Base-by-base conservation (phyloP, 139 green algal species). In the Tetradesmus obliquus region DNA sequence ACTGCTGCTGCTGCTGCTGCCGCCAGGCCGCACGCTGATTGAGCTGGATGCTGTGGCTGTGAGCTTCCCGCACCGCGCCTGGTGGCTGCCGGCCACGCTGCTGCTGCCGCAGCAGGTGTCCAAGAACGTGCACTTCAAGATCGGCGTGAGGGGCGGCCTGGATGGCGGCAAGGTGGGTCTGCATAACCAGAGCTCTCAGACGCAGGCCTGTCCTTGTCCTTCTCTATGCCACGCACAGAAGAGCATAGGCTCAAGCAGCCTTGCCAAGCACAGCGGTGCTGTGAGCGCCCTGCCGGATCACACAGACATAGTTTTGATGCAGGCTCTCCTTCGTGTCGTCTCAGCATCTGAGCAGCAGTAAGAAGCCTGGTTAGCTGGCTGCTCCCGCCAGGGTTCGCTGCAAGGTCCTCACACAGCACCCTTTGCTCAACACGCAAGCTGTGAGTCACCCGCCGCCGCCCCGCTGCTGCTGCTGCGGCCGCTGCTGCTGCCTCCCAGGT, bases 51-150 rank as follows among this genome's bases (percentile, higher is more conserved):
- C 88, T 24, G 88, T 91, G 74, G 88, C 88, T 24, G 79, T 86
- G 3, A 66, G 22, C 22, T 24, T 62, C 88, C 88, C 88, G 51
- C 88, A 91, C n/a, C 74, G 85, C 45, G 71, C 81, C 24, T 91
- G 88, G 88, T 86, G 17, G 22, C 22, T 87, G n/a, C 88, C 88
- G 4, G 79, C 79, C 22, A 86, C 76, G 20, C 79, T 86, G n/a
- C 88, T 91, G 88, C 88, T 91, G 76, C 88, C 88, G 9, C 32
- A 69, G 17, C 45, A 91, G 13, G 88, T 91, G 13, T 9, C 88
- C 76, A 91, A 91, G 79, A 91, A 91, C 79, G 57, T 91, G 20
- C 88, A 91, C 88, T 79, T 91, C 55, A 91, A 91, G 57, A 91
- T 91, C 51, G 88, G 88, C 45, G 88, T 91, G 32, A 79, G 71